phyloP scores from a whole-genome alignment of 73 alveolate genomes.

The Paramecium sonneborni region DNA sequence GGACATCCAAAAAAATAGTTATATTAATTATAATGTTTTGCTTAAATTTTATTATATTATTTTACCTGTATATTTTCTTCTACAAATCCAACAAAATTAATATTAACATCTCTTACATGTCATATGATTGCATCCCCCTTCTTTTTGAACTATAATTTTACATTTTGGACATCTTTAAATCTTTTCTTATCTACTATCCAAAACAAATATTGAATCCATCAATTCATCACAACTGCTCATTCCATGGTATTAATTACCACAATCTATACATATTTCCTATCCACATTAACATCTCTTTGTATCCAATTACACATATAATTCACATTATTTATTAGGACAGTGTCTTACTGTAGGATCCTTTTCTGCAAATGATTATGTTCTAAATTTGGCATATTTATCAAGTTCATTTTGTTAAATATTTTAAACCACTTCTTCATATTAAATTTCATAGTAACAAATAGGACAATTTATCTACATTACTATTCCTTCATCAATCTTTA shows the following conservation, averaged over 20 bases:
- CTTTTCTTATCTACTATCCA: neutral
- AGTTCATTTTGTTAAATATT: neutral
- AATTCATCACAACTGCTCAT: neutral
- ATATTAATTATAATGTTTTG: neutral
- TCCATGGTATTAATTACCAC: constrained; percentile 39
- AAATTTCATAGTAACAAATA: neutral
- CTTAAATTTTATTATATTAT: neutral
- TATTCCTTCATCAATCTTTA: constrained; percentile 5
- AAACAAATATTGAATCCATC: neutral
- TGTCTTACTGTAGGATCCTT: constrained; percentile 22
- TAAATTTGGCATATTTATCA: neutral
- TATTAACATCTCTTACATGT: neutral
- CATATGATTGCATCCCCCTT: constrained; percentile 52
- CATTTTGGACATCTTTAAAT: constrained; percentile 35
- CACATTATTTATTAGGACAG: constrained; percentile 39
- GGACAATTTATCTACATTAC: constrained; percentile 10
- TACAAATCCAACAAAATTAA: constrained; percentile 40
- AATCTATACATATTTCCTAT: neutral
- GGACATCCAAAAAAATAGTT: constrained; percentile 39
- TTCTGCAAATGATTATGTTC: neutral
- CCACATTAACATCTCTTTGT: neutral
- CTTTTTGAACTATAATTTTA: neutral
- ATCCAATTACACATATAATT: neutral
- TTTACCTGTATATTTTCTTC: constrained; percentile 16
- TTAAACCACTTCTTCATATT: neutral